Evolutionary conservation across 1,284 basidiomycete species (phyloP), one percentile per base, ranked within the genome.

Genomic region (Pyrrhoderma noxium): DNA sequence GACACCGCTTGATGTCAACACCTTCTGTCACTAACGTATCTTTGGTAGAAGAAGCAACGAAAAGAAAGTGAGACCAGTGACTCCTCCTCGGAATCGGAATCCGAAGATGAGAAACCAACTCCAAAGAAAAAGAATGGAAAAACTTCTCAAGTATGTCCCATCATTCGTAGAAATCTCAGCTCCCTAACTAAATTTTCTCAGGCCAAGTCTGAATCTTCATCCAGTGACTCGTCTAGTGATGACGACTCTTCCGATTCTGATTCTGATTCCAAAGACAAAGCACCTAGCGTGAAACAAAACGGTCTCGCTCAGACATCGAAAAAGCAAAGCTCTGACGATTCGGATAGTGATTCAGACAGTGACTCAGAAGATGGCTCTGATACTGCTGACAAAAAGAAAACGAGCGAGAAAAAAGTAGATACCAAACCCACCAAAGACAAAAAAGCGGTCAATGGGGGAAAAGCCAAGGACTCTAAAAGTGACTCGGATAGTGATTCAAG

Each of bases 391-490:
- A 22, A n/a, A n/a, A 40, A 22, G n/a, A 16, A 16, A n/a, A 40
- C 5, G n/a, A 40, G 14, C 16, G 7, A 40, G 14, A 16, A 40
- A 40, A 22, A 22, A 40, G 38, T 14, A n/a, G 14, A 40, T n/a
- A 8, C 38, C n/a, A 40, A 40, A 40, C 14, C 38, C 21, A 14
- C 7, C 5, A 31, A 31, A 31, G 11, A 11, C 27, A 5, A 63
- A 19, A 57, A 63, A 51, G 51, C 59, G 21, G 47, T 55, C 35
- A 49, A 57, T n/a, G 62, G 63, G 49, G 58, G 41, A 51, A 54
- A 57, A 45, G 48, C 59, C 47, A 51, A 56, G 47, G 41, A 47
- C 49, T 48, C 63, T 61, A 55, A 62, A 37, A 37, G 35, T 62
- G 47, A 55, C 47, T 48, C 45, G 49, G 43, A 50, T 25, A 25